Percentiles rank a stretch among this genome's conserved stretches.
Conservation (phyloP, 108 stramenopile genomes). For the Pseudonitzschia multiseries region DNA sequence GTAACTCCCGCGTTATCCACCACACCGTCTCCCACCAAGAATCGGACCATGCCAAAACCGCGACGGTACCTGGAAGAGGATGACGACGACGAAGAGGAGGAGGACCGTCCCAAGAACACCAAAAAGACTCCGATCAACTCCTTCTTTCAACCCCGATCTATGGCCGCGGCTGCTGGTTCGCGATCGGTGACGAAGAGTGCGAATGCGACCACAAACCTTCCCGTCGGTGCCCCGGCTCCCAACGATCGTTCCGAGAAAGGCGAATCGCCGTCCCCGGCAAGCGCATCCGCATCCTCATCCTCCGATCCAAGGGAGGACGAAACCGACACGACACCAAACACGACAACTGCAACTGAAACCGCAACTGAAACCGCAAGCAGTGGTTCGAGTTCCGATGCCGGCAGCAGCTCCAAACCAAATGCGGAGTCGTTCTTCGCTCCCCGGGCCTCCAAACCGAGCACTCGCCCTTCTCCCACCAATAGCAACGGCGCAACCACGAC, state of each 20-base stretch:
- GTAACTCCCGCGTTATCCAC: background rate
- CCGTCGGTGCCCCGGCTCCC: background rate
- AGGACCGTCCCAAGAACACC: background rate
- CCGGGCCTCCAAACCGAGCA: background rate
- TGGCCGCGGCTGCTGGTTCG: background rate
- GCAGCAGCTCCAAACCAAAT: background rate
- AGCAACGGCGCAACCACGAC: too few species aligned
- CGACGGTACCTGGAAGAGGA: background rate
- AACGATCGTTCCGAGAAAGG: too few species aligned
- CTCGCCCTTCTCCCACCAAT: background rate
- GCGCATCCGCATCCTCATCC: too few species aligned
- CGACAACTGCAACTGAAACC: background rate
- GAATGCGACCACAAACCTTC: background rate
- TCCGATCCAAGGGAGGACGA: background rate
- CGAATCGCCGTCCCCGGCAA: too few species aligned
- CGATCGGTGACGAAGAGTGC: constrained; percentile 2
- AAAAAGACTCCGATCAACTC: background rate
- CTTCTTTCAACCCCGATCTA: background rate
- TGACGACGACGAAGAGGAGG: background rate
- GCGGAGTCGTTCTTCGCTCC: background rate
- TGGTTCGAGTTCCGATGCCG: background rate
- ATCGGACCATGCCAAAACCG: background rate
- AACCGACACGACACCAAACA: background rate
- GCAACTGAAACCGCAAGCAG: background rate
- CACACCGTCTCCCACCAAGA: background rate